Conservation (phyloP, 345 rosid genomes). For the Eucalyptus pumila region DNA sequence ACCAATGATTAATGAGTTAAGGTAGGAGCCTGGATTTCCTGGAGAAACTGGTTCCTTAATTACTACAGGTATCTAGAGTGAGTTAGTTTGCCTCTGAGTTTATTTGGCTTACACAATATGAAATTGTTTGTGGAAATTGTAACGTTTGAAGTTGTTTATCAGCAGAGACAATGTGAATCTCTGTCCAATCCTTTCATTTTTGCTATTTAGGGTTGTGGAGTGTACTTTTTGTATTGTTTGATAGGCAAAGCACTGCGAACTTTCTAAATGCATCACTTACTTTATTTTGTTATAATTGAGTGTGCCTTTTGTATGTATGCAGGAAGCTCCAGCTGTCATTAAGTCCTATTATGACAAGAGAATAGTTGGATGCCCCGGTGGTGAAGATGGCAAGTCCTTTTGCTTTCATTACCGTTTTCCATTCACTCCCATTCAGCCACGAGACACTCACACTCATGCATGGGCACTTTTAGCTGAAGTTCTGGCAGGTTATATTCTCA, state of each 20-base stretch:
- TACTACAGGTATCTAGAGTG: not conserved
- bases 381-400: constrained; percentile 54
- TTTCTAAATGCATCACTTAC: not conserved
- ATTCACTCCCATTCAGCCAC: not conserved
- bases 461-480: not conserved
- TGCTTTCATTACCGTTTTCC: not conserved
- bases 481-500: not conserved
- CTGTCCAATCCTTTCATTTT: not conserved
- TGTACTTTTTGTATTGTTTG: not conserved
- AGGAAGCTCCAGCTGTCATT: constrained; percentile 74
- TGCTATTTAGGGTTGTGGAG: not conserved
- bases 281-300: not conserved
- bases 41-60: not conserved
- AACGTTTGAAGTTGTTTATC: not conserved
- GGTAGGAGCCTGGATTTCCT: not conserved
- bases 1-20: not conserved
- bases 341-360: constrained; percentile 70
- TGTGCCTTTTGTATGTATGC: not conserved
- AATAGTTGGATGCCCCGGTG: constrained; percentile 88
- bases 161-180: not conserved
- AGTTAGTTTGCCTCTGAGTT: not conserved
- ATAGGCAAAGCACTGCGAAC: not conserved
- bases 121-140: not conserved
- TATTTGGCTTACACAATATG: not conserved
- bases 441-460: not conserved